These are phyloP conservation scores for Jaminaea rosea DNA, from an alignment of 1,284 basidiomycete genomes.

Conservation along the genomic window DNA sequence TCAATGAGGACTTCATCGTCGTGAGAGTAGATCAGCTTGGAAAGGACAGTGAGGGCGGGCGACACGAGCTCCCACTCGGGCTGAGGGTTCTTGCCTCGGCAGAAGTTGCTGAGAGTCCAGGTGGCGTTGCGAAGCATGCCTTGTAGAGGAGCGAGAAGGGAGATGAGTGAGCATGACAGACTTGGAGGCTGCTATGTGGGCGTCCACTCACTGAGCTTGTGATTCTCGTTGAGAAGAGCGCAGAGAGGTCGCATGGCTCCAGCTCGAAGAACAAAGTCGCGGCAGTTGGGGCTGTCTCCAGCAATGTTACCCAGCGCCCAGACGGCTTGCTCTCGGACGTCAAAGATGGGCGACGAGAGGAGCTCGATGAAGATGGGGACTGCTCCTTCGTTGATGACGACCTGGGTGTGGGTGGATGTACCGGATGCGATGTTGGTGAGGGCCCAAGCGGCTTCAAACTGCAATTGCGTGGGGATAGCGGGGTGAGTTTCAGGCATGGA, in stretches of 20 bases:
- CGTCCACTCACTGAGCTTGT: slow-evolving; percentile 46
- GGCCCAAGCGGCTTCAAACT: slow-evolving; percentile 99
- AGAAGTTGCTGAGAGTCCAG: slow-evolving; percentile 47
- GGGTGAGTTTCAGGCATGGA: slow-evolving; percentile 1
- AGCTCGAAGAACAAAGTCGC: slow-evolving; percentile 41
- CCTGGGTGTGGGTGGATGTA: slow-evolving; percentile 95
- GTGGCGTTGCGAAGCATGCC: slow-evolving; percentile 48
- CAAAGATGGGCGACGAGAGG: slow-evolving; percentile 42
- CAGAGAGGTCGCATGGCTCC: slow-evolving; percentile 42
- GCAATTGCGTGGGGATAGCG: too few species aligned
- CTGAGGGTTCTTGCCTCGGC: slow-evolving; percentile 47
- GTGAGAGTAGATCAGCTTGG: slow-evolving; percentile 96
- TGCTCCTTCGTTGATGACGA: slow-evolving; percentile 86
- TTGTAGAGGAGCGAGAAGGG: too few species aligned
- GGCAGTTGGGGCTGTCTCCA: slow-evolving; percentile 45
- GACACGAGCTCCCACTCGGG: slow-evolving; percentile 51
- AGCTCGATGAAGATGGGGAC: slow-evolving; percentile 86
- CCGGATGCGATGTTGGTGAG: slow-evolving; percentile 99
- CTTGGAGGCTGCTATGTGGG: too few species aligned
- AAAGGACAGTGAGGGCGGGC: slow-evolving; percentile 87
- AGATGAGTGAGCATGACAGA: too few species aligned
- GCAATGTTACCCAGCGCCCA: slow-evolving; percentile 47
- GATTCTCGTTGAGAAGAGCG: slow-evolving; percentile 44
- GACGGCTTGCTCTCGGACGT: slow-evolving; percentile 47
- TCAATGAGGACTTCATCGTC: slow-evolving; percentile 99